Percentiles rank a stretch among this genome's conserved stretches.
Evolutionary conservation across 2,329 filamentous ascomycete genomes (phyloP).

Genomic region (Leptographium lundbergii): DNA sequence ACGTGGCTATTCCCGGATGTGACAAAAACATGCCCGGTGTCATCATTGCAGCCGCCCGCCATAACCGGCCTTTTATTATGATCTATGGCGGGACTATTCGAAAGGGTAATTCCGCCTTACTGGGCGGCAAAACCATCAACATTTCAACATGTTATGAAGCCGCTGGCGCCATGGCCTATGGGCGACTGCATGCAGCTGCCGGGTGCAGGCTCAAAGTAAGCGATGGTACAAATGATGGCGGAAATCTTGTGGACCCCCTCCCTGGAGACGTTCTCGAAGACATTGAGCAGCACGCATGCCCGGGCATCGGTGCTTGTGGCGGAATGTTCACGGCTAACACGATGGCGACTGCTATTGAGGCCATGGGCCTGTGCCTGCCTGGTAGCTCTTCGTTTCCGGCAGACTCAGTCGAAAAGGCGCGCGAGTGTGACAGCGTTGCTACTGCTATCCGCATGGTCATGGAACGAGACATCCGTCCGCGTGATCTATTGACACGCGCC

Average conservation of each 20-base stretch:
- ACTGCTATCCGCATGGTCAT: slow-evolving; percentile 68
- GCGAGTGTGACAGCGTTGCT: slow-evolving; percentile 73
- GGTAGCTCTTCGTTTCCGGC: slow-evolving; percentile 79
- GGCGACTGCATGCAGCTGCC: slow-evolving; percentile 55
- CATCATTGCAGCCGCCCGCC: slow-evolving; percentile 78
- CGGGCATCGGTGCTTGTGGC: slow-evolving; percentile 60
- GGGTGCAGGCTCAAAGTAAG: slow-evolving; percentile 6
- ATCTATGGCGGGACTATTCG: slow-evolving; percentile 88
- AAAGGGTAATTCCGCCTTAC: slow-evolving; percentile 67
- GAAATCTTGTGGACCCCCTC: slow-evolving; percentile 38
- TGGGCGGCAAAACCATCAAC: slow-evolving; percentile 70
- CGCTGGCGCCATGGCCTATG: slow-evolving; percentile 69
- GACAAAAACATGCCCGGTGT: slow-evolving; percentile 98
- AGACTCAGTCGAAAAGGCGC: slow-evolving; percentile 67
- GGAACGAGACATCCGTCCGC: slow-evolving; percentile 69
- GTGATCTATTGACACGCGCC: slow-evolving; percentile 65
- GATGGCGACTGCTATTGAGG: slow-evolving; percentile 83
- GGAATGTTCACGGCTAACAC: slow-evolving; percentile 91
- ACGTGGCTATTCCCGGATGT: slow-evolving; percentile 84
- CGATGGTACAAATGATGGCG: slow-evolving; percentile 24
- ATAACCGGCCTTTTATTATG: slow-evolving; percentile 90
- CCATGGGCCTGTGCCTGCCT: slow-evolving; percentile 71
- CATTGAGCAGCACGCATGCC: slow-evolving; percentile 67
- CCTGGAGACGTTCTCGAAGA: slow-evolving; percentile 74
- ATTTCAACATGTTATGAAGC: slow-evolving; percentile 84